These are phyloP conservation scores for Arctostaphylos glauca DNA, from an alignment of 148 eudicot species.

Conservation along the genomic window DNA sequence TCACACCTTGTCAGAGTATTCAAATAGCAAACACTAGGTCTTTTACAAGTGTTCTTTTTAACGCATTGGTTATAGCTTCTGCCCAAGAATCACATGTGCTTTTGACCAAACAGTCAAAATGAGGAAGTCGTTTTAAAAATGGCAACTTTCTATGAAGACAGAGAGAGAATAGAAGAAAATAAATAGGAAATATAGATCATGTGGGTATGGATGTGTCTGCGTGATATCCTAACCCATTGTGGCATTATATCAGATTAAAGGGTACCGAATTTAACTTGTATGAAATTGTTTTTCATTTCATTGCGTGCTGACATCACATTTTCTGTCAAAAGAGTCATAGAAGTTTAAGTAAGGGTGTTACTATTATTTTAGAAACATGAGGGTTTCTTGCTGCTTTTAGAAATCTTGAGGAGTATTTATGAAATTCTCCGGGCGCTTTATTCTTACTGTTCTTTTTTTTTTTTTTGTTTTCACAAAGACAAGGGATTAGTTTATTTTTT, in stretches of 20 bases:
- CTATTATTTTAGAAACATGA: neutral
- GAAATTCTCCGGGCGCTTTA: neutral
- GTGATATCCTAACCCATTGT: too few relatives aligned
- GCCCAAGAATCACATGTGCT: neutral
- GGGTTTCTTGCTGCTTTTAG: constrained; percentile 1
- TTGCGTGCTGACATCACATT: neutral
- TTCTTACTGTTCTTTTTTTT: neutral
- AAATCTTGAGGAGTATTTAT: neutral
- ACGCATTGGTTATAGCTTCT: neutral
- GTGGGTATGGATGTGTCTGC: neutral
- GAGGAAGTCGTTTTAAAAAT: neutral
- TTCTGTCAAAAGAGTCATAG: neutral
- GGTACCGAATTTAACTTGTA: too few relatives aligned
- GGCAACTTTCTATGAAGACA: neutral
- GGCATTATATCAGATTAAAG: too few relatives aligned
- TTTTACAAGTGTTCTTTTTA: neutral
- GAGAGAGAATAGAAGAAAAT: neutral
- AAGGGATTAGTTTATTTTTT: neutral
- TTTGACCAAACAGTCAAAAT: neutral
- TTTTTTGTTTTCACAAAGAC: neutral
- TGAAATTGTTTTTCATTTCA: neutral
- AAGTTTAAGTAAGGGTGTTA: neutral
- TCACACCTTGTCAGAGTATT: neutral
- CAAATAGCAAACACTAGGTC: neutral
- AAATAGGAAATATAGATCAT: neutral